Base-by-base conservation (phyloP, 2,329 filamentous ascomycete species). In the Ascochyta koolunga region DNA sequence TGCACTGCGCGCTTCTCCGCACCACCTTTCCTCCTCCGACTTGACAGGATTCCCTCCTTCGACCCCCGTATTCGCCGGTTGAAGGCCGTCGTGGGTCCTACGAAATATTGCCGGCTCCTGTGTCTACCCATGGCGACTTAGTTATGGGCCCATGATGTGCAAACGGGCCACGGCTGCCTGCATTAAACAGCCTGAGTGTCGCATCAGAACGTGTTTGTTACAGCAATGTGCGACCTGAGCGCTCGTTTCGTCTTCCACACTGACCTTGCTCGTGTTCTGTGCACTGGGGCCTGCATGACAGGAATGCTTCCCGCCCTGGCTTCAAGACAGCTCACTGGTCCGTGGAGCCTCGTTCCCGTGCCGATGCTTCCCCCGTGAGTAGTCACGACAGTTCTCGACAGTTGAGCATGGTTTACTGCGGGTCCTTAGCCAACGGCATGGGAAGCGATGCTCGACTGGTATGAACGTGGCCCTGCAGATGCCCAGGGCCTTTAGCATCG, bases 1-100 rank as follows among this genome's bases (percentile, higher is more conserved):
- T 22, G 33, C 27, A n/a, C 15, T 54, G 51, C 51, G 51, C 51
- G 35, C 40, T 54, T 49, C 51, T 54, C 51, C 51, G 51, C 45
- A 45, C 35, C 51, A 31, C 44, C 45, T 25, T 32, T 22, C 29
- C 25, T 25, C 40, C 36, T 29, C 18, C 27, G 40, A 25, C 18
- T 27, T 18, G 18, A 35, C 41, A 25, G 22, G 41, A 19, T 15
- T 13, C 5, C 22, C 25, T 37, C 33, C 44, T 19, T 18, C 21
- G 22, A 9, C 27, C 18, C n/a, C n/a, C n/a, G n/a, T n/a, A 40
- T 44, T 49, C 27, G 39, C 15, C 18, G 19, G 7, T 18, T 22
- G 37, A 32, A 31, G 32, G 21, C 25, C 21, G 32, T 43, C 42
- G 43, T 18, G 43, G 33, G 42, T 48, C 22, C 19, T 36, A 48